Evolutionary conservation across 1,139 yeast genomes (phyloP).

Genomic region (Geotrichum phurueaensis): DNA sequence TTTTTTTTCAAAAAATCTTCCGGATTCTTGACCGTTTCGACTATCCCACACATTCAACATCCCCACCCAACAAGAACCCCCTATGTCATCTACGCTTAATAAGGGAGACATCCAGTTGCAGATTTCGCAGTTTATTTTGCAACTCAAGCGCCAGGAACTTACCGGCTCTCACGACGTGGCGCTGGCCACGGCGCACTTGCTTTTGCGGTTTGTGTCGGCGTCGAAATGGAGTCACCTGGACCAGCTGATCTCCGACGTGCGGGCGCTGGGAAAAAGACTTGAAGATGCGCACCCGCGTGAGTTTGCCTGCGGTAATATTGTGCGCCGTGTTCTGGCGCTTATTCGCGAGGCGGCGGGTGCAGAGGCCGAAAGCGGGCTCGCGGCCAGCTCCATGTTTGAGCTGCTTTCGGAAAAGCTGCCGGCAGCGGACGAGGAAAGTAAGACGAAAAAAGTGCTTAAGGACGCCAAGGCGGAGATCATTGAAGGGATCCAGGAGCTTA

Average conservation of each 20-base stretch:
- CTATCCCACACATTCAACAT: not conserved
- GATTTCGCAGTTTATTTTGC: conserved; percentile 15
- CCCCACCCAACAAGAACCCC: not conserved
- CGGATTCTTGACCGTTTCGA: not conserved
- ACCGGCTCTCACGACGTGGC: conserved; percentile 75
- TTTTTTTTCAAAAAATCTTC: not conserved
- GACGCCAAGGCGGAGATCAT: conserved; percentile 84
- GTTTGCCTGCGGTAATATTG: conserved; percentile 82
- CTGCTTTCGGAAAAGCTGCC: conserved; percentile 41
- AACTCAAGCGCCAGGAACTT: conserved; percentile 65
- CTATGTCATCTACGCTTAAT: conserved; percentile 4
- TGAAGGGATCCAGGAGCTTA: conserved; percentile 87
- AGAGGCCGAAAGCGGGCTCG: conserved; percentile 46
- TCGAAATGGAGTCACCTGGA: conserved; percentile 79
- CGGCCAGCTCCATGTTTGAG: conserved; percentile 79
- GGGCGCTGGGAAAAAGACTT: conserved; percentile 40
- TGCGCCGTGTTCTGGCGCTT: conserved; percentile 80
- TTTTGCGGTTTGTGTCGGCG: conserved; percentile 84
- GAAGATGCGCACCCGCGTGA: conserved; percentile 48
- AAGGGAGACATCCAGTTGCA: conserved; percentile 15
- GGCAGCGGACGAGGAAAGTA: conserved; percentile 25
- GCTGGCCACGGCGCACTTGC: conserved; percentile 74
- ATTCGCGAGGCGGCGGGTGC: conserved; percentile 65
- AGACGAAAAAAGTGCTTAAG: conserved; percentile 39
- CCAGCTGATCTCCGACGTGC: conserved; percentile 64